These are phyloP conservation scores for Trapa incisa DNA, from an alignment of 345 rosid genomes.

Conservation along the genomic window DNA sequence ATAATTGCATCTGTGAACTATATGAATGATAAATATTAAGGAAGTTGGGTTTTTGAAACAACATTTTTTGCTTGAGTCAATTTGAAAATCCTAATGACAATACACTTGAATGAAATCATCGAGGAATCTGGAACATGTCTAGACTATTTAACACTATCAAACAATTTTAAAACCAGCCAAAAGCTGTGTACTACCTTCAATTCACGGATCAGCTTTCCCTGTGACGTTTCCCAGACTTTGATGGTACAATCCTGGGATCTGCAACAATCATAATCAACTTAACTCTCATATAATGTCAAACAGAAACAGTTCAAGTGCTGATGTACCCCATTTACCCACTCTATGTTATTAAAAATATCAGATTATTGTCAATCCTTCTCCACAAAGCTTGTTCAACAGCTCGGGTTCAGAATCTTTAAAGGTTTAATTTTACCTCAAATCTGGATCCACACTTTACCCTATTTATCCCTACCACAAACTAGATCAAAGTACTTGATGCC, in stretches of 20 bases:
- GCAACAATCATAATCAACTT: constrained; percentile 15
- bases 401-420: neutral
- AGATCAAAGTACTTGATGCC: neutral
- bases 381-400: neutral
- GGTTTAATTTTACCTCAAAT: neutral
- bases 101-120: neutral
- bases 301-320: neutral
- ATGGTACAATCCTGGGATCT: constrained; percentile 94
- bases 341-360: neutral
- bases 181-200: constrained; percentile 44
- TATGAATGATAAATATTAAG: no score
- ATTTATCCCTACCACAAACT: neutral
- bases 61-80: no score
- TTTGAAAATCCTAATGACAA: no score
- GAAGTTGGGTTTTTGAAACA: no score
- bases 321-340: neutral
- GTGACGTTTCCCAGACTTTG: constrained; percentile 96
- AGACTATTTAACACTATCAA: neutral
- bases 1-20: neutral
- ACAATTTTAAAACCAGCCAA: neutral
- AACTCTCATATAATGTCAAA: constrained; percentile 2
- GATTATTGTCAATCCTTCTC: neutral
- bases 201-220: constrained; percentile 92
- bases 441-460: neutral
- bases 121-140: neutral